Base-by-base conservation (phyloP, 2,329 filamentous ascomycete genomes). In the Zasmidium citrigriseum region DNA sequence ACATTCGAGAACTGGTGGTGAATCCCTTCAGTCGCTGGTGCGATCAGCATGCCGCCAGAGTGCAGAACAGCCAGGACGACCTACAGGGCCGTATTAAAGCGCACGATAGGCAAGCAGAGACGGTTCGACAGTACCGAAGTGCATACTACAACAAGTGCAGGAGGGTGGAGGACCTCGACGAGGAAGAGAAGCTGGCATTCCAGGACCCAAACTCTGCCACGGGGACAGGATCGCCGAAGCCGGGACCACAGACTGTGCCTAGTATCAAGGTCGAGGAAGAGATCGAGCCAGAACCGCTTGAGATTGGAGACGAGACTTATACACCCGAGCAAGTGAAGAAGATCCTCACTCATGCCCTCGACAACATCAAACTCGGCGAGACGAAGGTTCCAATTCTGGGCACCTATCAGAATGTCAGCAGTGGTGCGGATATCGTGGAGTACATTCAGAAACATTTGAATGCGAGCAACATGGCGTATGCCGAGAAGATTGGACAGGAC, bases 121-220 rank as follows among this genome's bases (percentile, higher is more conserved):
- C 84, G 20, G 91, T 96, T 61, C 91, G 92, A 82, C 98, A 98
- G 78, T 85, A 97, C 68, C 87, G 95, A 64, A 96, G 90, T 75
- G 90, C 91, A 68, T 99, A 99, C 78, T 98, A 98, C 83, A 99
- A 98, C 82, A 99, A 98, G 78, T 99, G 95, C 74, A 89, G 96
- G 51, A 81, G 97, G 62, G 89, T 98, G 5, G 96, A 99, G 74
- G 95, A 99, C 72, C 79, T 98, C 60, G 95, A 99, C 74, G 95
- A 99, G 77, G 96, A 99, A 80, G 96, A 97, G 75, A 98, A 99
- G 77, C 84, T 99, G 55, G 95, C 93, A 41, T 99, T 99, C 77
- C 92, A 96, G 75, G 91, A 93, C 65, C 91, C 92, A 4, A 81
- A 84, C 61, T 81, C 73, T 52, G 76, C 82, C 61, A 73, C 70